Base-by-base conservation (phyloP, 2,329 filamentous ascomycete species). In the Fusarium sp. region DNA sequence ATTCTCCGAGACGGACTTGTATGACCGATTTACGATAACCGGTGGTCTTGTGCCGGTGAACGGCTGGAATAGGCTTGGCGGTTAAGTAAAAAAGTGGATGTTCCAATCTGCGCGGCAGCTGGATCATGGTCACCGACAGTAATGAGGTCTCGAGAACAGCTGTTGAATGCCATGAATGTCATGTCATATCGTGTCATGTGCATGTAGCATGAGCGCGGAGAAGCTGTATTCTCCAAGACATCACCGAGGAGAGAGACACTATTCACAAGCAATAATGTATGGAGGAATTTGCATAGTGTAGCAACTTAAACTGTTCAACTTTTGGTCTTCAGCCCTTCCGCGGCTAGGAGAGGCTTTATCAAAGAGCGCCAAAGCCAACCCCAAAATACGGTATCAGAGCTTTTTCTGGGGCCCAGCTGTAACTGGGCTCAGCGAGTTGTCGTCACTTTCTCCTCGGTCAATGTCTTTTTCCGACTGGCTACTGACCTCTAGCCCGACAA, bases 11-110 rank as follows among this genome's bases (percentile, higher is more conserved):
- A 28, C 67, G 67, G 67, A 70, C 58, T 68, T 70, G 44, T 33
- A 70, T 65, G 38, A 55, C 66, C 66, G 66, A 45, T 52, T 60
- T 59, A 59, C 42, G 26, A 18, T 33, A 17, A 15, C 68, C 72
- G 72, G 72, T 72, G 60, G 69, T 73, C 58, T 74, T 73, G 59
- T 73, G 69, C 72, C 72, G 72, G 43, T 18, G 18, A 39, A 40
- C 39, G 53, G 39, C 69, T 54, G 39, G 42, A 70, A 61, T 49
- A 54, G 69, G 71, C 49, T 71, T 64, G 53, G 66, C 33, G 62
- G 65, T 63, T 69, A 63, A 31, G 59, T 68, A 58, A 63, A 64
- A 68, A 46, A 64, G 71, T 73, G 71, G 69, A 52, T 33, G 44
- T 49, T 22, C 14, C 38, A 55, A 46, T 31, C 28, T 31, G 28